Conservation (phyloP, 352 stramenopile species). For the Phytophthora quininea region DNA sequence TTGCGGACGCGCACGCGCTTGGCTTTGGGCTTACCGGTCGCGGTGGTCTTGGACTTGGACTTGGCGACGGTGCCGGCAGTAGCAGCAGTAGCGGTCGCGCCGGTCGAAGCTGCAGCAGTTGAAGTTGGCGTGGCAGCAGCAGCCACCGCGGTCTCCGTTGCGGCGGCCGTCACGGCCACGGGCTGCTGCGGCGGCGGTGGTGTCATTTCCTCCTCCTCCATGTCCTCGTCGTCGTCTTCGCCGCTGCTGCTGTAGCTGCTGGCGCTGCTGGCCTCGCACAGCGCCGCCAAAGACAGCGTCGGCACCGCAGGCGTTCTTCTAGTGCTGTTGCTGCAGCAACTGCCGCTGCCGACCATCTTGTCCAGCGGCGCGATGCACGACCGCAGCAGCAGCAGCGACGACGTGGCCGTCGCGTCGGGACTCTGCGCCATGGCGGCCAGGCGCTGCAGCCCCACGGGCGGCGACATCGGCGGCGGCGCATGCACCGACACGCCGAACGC, state of each 20-base stretch:
- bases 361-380: constrained; percentile 49
- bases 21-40: constrained; percentile 5
- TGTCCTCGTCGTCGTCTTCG: constrained; percentile 16
- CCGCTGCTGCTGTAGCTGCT: constrained; percentile 15
- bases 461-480: constrained; percentile 28
- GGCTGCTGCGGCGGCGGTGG: neutral
- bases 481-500: neutral
- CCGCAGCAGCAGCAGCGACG: constrained; percentile 43
- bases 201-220: constrained; percentile 7
- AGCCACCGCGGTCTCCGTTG: neutral
- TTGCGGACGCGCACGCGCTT: constrained; percentile 35
- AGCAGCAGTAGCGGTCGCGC: neutral
- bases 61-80: neutral
- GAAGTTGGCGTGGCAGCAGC: neutral
- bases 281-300: constrained; percentile 21
- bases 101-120: neutral
- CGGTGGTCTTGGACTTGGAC: constrained; percentile 8
- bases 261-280: constrained; percentile 28
- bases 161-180: neutral
- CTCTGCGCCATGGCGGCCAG: constrained; percentile 20
- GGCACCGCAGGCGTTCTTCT: neutral
- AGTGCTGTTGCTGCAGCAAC: constrained; percentile 8
- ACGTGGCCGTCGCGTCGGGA: constrained; percentile 25
- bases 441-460: constrained; percentile 15
- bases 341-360: constrained; percentile 17